Evolutionary conservation across 306 rosid species (phyloP), one percentile per base, ranked within the genome.

Genomic region (Quercus glauca): DNA sequence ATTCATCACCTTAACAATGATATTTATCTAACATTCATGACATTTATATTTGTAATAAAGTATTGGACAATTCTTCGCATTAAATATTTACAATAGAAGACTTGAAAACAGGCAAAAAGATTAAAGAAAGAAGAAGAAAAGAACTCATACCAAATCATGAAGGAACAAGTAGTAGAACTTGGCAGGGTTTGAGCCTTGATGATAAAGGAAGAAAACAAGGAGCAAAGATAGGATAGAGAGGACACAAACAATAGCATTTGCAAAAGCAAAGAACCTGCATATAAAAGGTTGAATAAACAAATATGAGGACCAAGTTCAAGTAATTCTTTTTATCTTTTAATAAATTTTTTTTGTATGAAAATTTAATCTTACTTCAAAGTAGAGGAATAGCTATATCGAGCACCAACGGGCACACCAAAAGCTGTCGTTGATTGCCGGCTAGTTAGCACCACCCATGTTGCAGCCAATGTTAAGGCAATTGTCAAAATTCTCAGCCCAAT

Each of bases 111-210:
- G 1, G 4, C 20, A 6, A 7, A 6, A 21, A 43, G 10, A 28
- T 45, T 15, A 3, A 74, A 17, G 37, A 5, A 3, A 19, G 59
- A 37, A 58, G n/a, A 52, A 75, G 8, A 12, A 29, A 35, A 69
- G 5, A 18, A n/a, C 5, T n/a, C 74, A 45, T 79, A 90, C 93
- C 91, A 90, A 69, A 72, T 90, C 94, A 70, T 81, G 90, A 19
- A 86, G 75, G 75, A 90, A 86, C 69, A 86, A 59, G 84, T 70
- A 73, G 81, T 57, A 84, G 85, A 68, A 83, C 77, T 82, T 79
- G 56, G 45, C 17, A 3, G 88, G 85, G 33, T 72, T 79, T 31
- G 58, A 55, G 59, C 77, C 85, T 21, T 4, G 63, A 65, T 23
- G 85, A 59, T 73, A 71, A 53, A 83, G 67, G 25, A 71, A 21